phyloP scores from a whole-genome alignment of 2,329 filamentous ascomycete genomes.

The Alternaria novae-zelandiae region DNA sequence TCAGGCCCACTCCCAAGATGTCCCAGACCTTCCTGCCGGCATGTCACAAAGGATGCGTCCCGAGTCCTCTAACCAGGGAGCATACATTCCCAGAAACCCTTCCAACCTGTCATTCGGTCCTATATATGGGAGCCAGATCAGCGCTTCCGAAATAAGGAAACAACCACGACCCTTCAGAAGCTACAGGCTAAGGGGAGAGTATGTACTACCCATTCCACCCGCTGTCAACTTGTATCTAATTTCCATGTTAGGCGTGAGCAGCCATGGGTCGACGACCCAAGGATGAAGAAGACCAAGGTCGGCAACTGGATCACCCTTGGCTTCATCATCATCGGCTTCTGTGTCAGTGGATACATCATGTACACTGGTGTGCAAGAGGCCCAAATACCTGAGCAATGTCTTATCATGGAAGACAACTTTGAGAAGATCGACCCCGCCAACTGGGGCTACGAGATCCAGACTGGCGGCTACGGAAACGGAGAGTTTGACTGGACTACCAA shows the following conservation, averaged over 20 bases:
- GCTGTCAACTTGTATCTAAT: not conserved
- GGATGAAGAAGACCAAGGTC: constrained; percentile 29
- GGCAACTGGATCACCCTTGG: constrained; percentile 27
- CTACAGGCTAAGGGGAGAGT: constrained; percentile 32
- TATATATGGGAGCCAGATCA: constrained; percentile 2
- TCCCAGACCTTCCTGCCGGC: constrained; percentile 6
- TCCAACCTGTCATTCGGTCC: constrained; percentile 9
- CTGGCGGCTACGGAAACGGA: constrained; percentile 75
- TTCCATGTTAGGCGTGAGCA: constrained; percentile 22
- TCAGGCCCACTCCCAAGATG: constrained; percentile 7
- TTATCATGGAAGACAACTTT: constrained; percentile 64
- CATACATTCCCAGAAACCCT: constrained; percentile 4
- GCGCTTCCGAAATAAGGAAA: constrained; percentile 13
- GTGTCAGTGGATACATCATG: constrained; percentile 24
- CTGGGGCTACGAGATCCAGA: constrained; percentile 72
- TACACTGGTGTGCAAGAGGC: constrained; percentile 26
- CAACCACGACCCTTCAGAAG: constrained; percentile 30
- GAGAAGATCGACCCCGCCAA: constrained; percentile 63
- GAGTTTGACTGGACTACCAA: constrained; percentile 74
- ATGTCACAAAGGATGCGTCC: constrained; percentile 11
- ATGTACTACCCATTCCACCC: not conserved
- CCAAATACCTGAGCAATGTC: constrained; percentile 28
- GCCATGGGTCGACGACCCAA: constrained; percentile 31
- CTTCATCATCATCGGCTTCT: constrained; percentile 19
- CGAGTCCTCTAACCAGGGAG: not conserved